phyloP scores from a whole-genome alignment of 2,329 filamentous ascomycete genomes.

The Penicillium janthinellum region DNA sequence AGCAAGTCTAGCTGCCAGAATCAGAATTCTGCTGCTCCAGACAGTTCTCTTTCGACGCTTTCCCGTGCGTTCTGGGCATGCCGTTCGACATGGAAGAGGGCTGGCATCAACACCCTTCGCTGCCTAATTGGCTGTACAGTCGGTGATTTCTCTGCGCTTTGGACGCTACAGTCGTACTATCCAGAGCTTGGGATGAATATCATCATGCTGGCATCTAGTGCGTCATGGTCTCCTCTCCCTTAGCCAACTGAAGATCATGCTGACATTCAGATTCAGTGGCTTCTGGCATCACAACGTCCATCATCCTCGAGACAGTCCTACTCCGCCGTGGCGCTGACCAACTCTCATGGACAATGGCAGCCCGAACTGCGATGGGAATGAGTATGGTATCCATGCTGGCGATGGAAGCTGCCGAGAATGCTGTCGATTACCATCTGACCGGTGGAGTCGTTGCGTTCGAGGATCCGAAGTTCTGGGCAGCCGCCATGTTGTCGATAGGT shows the following conservation, averaged over 20 bases:
- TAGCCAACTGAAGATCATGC: neutral
- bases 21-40: neutral
- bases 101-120: constrained; percentile 57
- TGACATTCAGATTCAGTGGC: constrained; percentile 46
- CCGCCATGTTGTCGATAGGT: constrained; percentile 42
- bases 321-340: constrained; percentile 53
- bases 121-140: constrained; percentile 58
- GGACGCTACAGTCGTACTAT: constrained; percentile 55
- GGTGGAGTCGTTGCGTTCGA: constrained; percentile 53
- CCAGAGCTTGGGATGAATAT: constrained; percentile 50
- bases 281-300: constrained; percentile 54
- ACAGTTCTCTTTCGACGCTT: constrained; percentile 1
- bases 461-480: constrained; percentile 55
- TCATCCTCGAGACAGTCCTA: constrained; percentile 56
- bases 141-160: constrained; percentile 61
- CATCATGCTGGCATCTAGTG: constrained; percentile 58
- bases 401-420: constrained; percentile 59
- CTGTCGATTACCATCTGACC: constrained; percentile 58
- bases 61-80: constrained; percentile 39
- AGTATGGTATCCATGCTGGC: constrained; percentile 62
- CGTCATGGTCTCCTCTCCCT: neutral
- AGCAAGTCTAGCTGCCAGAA: neutral
- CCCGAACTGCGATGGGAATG: constrained; percentile 59
- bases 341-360: constrained; percentile 51
- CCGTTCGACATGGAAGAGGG: constrained; percentile 51